Conservation (phyloP, 306 rosid genomes). For the Rubus idaeus region DNA sequence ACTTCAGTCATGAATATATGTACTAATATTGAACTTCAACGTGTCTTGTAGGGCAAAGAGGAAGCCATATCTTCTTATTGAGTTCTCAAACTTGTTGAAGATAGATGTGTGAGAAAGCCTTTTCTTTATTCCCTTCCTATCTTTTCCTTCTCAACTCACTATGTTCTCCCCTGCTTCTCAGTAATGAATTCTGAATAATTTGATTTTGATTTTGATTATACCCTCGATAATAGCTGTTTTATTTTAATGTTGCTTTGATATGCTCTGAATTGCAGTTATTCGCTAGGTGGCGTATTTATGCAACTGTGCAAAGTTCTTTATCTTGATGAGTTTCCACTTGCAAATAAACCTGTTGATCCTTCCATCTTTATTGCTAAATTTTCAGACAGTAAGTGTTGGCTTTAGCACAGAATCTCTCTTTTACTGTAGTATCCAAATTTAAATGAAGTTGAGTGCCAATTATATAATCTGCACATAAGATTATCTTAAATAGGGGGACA, state of each 20-base stretch:
- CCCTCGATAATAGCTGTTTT: constrained; percentile 19
- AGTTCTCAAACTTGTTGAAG: constrained; percentile 61
- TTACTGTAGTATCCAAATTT: not conserved
- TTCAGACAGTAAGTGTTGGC: constrained; percentile 55
- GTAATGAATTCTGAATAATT: not conserved
- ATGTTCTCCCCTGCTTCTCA: not conserved
- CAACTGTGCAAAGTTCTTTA: constrained; percentile 76
- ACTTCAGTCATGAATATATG: constrained; percentile 6
- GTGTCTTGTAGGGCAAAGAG: constrained; percentile 50
- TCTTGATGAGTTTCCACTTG: constrained; percentile 63
- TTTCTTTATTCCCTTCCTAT: not conserved
- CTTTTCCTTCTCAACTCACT: constrained; percentile 1
- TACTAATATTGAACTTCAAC: constrained; percentile 16
- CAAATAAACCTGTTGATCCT: constrained; percentile 79
- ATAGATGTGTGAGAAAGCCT: constrained; percentile 65
- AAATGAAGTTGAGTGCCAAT: not conserved
- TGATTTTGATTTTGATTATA: constrained; percentile 16
- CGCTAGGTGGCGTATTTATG: constrained; percentile 73
- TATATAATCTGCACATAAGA: not conserved
- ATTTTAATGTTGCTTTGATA: not conserved
- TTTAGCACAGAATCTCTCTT: not conserved
- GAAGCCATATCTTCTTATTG: constrained; percentile 86
- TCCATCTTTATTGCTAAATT: constrained; percentile 65
- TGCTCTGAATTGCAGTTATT: constrained; percentile 50
- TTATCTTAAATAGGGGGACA: not conserved